Evolutionary conservation across 208 protist species (phyloP).

Genomic region (Porcisia hertigi): DNA sequence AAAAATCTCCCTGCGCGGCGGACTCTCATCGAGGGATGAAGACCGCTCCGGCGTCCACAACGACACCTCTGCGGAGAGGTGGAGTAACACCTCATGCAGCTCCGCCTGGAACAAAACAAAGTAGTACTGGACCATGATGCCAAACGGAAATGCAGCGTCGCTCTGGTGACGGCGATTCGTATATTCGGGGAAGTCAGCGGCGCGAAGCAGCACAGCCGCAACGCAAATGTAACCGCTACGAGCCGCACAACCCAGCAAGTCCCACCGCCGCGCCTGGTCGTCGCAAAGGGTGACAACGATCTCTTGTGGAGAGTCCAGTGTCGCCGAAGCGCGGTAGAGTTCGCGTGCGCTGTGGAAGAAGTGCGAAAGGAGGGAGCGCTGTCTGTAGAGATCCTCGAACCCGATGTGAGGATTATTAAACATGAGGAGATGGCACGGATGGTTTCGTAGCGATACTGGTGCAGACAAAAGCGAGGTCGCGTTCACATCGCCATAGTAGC

Average conservation of each 20-base stretch:
- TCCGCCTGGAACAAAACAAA: constrained; percentile 25
- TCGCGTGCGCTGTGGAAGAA: constrained; percentile 38
- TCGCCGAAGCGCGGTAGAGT: neutral
- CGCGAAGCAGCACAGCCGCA: constrained; percentile 41
- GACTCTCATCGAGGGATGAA: neutral
- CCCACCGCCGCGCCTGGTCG: constrained; percentile 54
- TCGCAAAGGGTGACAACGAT: constrained; percentile 58
- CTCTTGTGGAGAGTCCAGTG: constrained; percentile 12
- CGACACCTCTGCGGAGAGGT: constrained; percentile 12
- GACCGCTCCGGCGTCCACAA: constrained; percentile 6
- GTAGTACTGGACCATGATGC: constrained; percentile 65
- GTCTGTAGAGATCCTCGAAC: constrained; percentile 49
- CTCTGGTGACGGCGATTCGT: constrained; percentile 55
- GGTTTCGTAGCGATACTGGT: neutral
- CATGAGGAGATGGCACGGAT: constrained; percentile 31
- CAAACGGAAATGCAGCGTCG: constrained; percentile 54
- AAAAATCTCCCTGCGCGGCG: constrained; percentile 10
- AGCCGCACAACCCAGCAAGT: constrained; percentile 38
- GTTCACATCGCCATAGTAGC: constrained; percentile 41
- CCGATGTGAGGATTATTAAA: constrained; percentile 72
- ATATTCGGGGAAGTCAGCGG: constrained; percentile 48
- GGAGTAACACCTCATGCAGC: constrained; percentile 6
- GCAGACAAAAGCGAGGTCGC: constrained; percentile 34
- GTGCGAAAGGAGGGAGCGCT: constrained; percentile 44
- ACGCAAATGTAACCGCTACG: constrained; percentile 49